A percentile compares a stretch with the other conserved stretches of the same genome.
phyloP scores from a whole-genome alignment of 345 rosid genomes.

The Eucalyptus curtisii region DNA sequence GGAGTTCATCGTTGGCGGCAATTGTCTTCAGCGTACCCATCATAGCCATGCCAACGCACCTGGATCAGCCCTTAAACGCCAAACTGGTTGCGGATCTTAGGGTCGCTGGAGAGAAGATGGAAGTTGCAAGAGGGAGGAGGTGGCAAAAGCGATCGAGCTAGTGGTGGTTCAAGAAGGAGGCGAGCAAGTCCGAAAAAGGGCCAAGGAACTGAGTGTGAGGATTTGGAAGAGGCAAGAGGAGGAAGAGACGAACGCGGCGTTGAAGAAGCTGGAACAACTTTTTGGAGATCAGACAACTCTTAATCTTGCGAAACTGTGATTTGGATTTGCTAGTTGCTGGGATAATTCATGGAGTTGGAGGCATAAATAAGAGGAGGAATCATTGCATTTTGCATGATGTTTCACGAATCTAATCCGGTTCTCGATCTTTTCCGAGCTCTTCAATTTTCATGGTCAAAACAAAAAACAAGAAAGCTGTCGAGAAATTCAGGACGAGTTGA shows the following conservation, averaged over 20 bases:
- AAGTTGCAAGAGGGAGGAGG: neutral
- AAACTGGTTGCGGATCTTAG: conserved; percentile 7
- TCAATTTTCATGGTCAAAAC: neutral
- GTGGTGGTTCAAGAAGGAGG: neutral
- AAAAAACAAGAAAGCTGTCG: neutral
- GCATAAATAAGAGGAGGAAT: neutral
- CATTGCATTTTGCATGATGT: neutral
- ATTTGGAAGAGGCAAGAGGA: conserved; percentile 5
- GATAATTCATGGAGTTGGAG: neutral
- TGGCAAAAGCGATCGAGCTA: neutral
- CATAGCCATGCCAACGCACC: conserved; percentile 9
- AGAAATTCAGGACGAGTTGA: neutral
- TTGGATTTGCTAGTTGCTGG: neutral
- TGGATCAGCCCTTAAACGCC: conserved; percentile 15
- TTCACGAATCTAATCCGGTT: neutral
- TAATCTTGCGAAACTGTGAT: neutral
- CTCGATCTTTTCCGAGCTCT: neutral
- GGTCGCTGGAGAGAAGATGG: conserved; percentile 1
- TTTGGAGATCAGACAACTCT: neutral
- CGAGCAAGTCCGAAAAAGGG: neutral
- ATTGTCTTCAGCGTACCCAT: conserved; percentile 15
- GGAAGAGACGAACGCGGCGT: neutral
- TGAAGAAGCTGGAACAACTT: neutral
- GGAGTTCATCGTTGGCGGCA: conserved; percentile 17
- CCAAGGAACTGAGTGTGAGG: conserved; percentile 3